These are phyloP conservation scores for Trametes gibbosa DNA, from an alignment of 768 basidiomycete genomes.

Conservation along the genomic window DNA sequence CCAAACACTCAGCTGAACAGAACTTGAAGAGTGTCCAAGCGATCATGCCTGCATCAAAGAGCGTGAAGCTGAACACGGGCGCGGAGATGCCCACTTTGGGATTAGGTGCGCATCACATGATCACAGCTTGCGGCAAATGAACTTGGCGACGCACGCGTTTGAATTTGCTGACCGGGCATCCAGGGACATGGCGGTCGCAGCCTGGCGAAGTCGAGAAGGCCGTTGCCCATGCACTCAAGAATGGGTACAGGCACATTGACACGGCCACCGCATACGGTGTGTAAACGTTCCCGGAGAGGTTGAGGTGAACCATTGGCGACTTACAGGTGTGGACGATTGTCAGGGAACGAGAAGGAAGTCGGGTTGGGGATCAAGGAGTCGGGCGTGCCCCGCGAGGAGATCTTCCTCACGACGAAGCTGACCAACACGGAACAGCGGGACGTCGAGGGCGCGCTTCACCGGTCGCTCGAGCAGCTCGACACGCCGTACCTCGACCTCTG, in stretches of 20 bases:
- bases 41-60: constrained; percentile 47
- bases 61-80: constrained; percentile 67
- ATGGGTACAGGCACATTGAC: constrained; percentile 74
- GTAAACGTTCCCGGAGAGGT: neutral
- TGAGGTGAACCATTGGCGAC: neutral
- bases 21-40: too few relatives aligned
- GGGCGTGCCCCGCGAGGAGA: constrained; percentile 64
- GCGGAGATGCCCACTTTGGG: constrained; percentile 74
- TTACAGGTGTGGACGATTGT: neutral
- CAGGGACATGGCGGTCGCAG: constrained; percentile 77
- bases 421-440: constrained; percentile 60
- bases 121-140: neutral
- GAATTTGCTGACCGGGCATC: neutral
- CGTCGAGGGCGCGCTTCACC: constrained; percentile 60
- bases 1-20: neutral
- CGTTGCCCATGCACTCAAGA: constrained; percentile 68
- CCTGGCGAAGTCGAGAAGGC: constrained; percentile 72
- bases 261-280: constrained; percentile 61
- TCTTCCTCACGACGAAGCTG: constrained; percentile 83
- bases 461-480: constrained; percentile 65
- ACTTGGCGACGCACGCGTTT: neutral
- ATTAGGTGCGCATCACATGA: constrained; percentile 52
- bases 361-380: constrained; percentile 75
- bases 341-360: constrained; percentile 74
- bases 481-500: constrained; percentile 81